Conservation (phyloP, 306 rosid species). For the Neltuma alba region DNA sequence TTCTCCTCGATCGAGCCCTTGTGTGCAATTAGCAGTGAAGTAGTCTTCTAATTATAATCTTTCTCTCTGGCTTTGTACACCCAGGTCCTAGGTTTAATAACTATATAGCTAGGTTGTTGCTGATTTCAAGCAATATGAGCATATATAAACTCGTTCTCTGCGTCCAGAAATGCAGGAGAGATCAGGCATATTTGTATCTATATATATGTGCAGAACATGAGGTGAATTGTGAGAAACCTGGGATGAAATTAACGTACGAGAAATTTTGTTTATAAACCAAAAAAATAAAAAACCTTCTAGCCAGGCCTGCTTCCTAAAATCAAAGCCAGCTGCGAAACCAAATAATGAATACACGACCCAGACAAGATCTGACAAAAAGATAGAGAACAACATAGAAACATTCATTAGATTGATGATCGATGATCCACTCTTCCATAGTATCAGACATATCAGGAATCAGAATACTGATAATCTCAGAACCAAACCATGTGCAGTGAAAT, state of each 20-base stretch:
- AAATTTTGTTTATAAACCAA: no score
- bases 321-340: neutral
- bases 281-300: no score
- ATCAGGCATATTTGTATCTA: neutral
- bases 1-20: neutral
- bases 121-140: neutral
- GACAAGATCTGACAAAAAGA: neutral
- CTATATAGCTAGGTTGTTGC: neutral
- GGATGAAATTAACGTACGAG: neutral
- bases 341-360: neutral
- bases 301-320: neutral
- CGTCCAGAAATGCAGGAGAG: neutral
- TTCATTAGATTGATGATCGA: neutral
- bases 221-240: neutral
- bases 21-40: neutral
- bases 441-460: no score
- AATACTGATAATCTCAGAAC: neutral
- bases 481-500: constrained; percentile 23
- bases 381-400: constrained; percentile 1
- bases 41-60: neutral
- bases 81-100: neutral
- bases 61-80: neutral
- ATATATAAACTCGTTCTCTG: no score
- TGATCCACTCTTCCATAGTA: neutral
- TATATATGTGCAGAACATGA: neutral